phyloP scores from a whole-genome alignment of 2,329 filamentous ascomycete genomes.

The Graphium sp. region DNA sequence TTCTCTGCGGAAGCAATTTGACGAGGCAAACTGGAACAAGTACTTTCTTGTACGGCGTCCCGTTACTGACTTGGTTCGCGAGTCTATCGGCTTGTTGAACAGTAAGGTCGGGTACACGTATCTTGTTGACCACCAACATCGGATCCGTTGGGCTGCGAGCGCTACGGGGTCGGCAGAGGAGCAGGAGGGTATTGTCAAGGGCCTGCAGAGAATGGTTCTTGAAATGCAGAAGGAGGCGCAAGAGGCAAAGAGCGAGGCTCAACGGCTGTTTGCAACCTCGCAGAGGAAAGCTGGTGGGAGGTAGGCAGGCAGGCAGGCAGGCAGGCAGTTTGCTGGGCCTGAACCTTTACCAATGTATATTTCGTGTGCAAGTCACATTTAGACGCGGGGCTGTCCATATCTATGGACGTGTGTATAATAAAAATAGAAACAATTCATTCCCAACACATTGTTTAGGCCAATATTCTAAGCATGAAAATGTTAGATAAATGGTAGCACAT shows the following conservation, averaged over 20 bases:
- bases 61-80: constrained; percentile 41
- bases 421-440: no score
- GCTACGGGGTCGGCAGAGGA: constrained; percentile 50
- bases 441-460: no score
- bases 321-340: no score
- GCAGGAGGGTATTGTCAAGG: constrained; percentile 47
- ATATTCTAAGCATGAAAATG: no score
- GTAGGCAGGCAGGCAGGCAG: constrained; percentile 2
- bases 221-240: constrained; percentile 28
- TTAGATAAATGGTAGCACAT: no score
- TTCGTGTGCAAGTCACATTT: no score
- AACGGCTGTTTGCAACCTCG: constrained; percentile 14
- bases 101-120: constrained; percentile 89
- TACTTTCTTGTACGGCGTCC: constrained; percentile 46
- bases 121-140: constrained; percentile 71
- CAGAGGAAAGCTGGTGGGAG: constrained; percentile 13
- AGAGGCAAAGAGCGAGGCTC: no score
- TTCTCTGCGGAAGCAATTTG: constrained; percentile 29
- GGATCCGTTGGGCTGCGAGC: constrained; percentile 88
- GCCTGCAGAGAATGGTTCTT: constrained; percentile 42
- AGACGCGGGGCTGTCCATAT: no score
- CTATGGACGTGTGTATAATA: no score
- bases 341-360: no score
- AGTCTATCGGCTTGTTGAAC: constrained; percentile 59
- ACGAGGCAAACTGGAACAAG: constrained; percentile 34